Conservation (phyloP, 1,284 basidiomycete genomes). For the Moesziomyces sp. region DNA sequence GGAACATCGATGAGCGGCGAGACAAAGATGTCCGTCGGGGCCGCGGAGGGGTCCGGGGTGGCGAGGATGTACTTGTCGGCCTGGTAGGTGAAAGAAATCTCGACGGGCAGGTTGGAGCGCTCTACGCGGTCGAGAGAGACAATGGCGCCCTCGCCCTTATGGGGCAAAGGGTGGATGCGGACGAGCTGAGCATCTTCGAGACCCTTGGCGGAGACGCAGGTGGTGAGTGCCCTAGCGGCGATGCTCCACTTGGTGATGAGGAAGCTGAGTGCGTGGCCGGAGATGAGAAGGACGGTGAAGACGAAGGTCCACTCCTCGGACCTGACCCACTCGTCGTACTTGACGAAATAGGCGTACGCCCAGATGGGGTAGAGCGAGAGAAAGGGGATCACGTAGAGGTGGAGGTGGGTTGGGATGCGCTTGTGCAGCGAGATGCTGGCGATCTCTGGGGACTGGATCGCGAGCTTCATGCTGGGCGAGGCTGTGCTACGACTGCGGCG, state of each 20-base stretch:
- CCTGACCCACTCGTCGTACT: slow-evolving; percentile 78
- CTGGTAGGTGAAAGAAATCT: slow-evolving; percentile 94
- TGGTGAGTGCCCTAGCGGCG: slow-evolving; percentile 80
- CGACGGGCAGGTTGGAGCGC: slow-evolving; percentile 62
- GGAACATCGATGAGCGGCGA: slow-evolving; percentile 70
- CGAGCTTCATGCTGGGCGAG: slow-evolving; percentile 51
- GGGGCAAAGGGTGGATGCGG: slow-evolving; percentile 83
- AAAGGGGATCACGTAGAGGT: slow-evolving; percentile 87
- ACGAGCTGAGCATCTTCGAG: slow-evolving; percentile 82
- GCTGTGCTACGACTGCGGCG: slow-evolving; percentile 23
- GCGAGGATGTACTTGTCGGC: slow-evolving; percentile 89
- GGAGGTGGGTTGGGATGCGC: slow-evolving; percentile 79
- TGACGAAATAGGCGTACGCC: slow-evolving; percentile 89
- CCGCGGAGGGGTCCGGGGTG: slow-evolving; percentile 67
- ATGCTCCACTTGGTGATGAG: slow-evolving; percentile 91
- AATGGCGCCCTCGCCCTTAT: slow-evolving; percentile 91
- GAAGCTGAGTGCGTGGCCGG: slow-evolving; percentile 90
- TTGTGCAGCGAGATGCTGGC: slow-evolving; percentile 81
- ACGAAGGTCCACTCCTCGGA: slow-evolving; percentile 79
- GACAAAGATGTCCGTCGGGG: slow-evolving; percentile 54
- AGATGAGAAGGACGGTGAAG: slow-evolving; percentile 84
- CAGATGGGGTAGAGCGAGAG: slow-evolving; percentile 85
- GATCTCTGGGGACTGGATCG: slow-evolving; percentile 86
- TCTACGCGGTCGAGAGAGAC: slow-evolving; percentile 76
- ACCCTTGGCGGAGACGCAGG: slow-evolving; percentile 69